Evolutionary conservation across 257 asterid species (phyloP), one percentile per base, ranked within the genome.

Genomic region (Ophiorrhiza pumila): DNA sequence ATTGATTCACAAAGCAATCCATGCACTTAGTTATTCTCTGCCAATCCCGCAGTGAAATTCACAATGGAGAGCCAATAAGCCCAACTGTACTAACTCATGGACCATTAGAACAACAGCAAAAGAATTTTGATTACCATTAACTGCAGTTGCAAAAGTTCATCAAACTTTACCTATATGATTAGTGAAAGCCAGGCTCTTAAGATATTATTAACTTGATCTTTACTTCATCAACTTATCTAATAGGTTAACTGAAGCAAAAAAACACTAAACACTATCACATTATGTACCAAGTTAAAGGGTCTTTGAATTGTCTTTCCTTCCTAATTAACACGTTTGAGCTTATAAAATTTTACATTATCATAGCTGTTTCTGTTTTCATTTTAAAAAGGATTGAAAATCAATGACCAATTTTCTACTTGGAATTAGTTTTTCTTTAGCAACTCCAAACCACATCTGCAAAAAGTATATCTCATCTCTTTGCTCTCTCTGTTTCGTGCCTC

Each of bases 31-130:
- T 41, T 14, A 66, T 66, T 66, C 27, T 27, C 42, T 20, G 20
- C 57, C 71, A 25, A 45, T 2, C 7, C 8, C 4, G 17, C 27
- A 66, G 6, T 14, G 2, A 45, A 27, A 25, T 7, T 43, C 45
- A 43, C 53, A 39, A 14, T 45, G 41, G 35, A 27, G 43, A 65
- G 15, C 50, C 17, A 29, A 55, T 55, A 55, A 66, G 65, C 63
- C 34, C 63, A 69, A 69, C 34, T 34, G n/a, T n/a, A 34, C 71
- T 22, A 69, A 69, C 64, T 52, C 73, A 52, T 34, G 72, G 63
- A 69, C 50, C 20, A 11, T 42, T 45, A 69, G 10, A 20, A 32
- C 47, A 39, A 13, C 35, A 52, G 49, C 7, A 5, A 4, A 3
- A 37, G 27, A 10, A 10, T 41, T 55, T 64, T 64, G 11, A 3